Conservation (phyloP, 1,284 basidiomycete genomes). For the Ustilago lituana region DNA sequence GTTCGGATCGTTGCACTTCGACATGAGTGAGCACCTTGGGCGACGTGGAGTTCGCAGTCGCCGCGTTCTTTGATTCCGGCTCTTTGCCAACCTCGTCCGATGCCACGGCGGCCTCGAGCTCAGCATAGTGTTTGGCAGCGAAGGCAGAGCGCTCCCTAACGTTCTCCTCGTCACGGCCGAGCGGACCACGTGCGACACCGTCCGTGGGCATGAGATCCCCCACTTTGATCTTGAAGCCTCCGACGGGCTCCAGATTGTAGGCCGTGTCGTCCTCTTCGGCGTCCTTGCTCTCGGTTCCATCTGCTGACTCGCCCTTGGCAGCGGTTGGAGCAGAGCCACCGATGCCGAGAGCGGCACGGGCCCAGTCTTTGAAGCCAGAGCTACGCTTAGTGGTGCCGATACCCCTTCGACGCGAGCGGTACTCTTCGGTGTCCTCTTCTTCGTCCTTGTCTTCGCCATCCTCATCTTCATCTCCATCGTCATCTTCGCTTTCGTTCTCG, state of each 20-base stretch:
- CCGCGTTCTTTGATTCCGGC: not conserved
- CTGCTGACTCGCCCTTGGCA: constrained; percentile 5
- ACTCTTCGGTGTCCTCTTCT: constrained; percentile 19
- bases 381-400: constrained; percentile 49
- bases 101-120: constrained; percentile 33
- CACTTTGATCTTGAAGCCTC: constrained; percentile 57
- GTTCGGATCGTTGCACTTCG: constrained; percentile 76
- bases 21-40: constrained; percentile 70
- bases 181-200: constrained; percentile 62
- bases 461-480: constrained; percentile 17
- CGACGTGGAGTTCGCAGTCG: not conserved
- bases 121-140: constrained; percentile 47
- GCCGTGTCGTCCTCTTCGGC: constrained; percentile 33
- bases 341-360: constrained; percentile 57
- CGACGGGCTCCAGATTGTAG: constrained; percentile 59
- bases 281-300: constrained; percentile 14
- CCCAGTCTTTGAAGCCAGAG: constrained; percentile 65
- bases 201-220: constrained; percentile 61
- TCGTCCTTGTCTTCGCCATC: constrained; percentile 35
- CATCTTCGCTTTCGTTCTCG: constrained; percentile 22
- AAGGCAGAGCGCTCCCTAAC: constrained; percentile 49
- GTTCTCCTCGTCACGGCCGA: constrained; percentile 52
- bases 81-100: constrained; percentile 7
- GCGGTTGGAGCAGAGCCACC: constrained; percentile 24
- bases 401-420: constrained; percentile 44